Evolutionary conservation across 331 rosid genomes (phyloP).

Genomic region (Quercus lobata): DNA sequence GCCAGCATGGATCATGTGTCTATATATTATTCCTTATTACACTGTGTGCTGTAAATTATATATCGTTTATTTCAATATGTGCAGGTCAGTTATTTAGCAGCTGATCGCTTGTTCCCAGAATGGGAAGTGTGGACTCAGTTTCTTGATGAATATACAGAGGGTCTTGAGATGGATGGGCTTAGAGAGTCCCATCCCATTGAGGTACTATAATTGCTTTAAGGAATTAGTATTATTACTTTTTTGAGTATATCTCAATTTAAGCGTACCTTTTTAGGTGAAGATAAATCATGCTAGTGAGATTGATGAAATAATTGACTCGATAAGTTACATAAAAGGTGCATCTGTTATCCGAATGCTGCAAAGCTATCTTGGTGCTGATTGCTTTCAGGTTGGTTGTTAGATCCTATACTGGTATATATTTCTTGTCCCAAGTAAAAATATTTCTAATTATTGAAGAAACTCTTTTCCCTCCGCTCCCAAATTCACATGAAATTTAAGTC

Average conservation of each 20-base stretch:
- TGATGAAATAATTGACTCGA: slow-evolving; percentile 90
- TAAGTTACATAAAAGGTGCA: slow-evolving; percentile 90
- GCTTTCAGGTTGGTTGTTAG: slow-evolving; percentile 69
- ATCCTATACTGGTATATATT: slow-evolving; percentile 3
- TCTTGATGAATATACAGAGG: not conserved
- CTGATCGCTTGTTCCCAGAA: slow-evolving; percentile 46
- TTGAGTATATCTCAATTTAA: slow-evolving; percentile 5
- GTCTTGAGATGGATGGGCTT: not conserved
- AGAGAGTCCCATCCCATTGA: not conserved
- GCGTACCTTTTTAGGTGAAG: slow-evolving; percentile 59
- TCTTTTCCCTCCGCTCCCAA: not conserved
- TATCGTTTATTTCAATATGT: not conserved
- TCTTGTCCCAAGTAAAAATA: not conserved
- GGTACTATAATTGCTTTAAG: not conserved
- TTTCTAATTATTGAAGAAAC: not conserved
- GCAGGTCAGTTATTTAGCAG: slow-evolving; percentile 3
- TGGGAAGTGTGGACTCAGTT: slow-evolving; percentile 26
- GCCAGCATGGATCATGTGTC: not conserved
- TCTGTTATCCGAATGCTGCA: slow-evolving; percentile 89
- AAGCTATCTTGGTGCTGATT: slow-evolving; percentile 85
- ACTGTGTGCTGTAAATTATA: not conserved
- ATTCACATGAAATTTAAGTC: too few species aligned
- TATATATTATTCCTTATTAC: not conserved
- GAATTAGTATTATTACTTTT: not conserved
- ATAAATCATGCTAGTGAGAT: slow-evolving; percentile 82